A percentile compares a stretch with the other conserved stretches of the same genome.
phyloP scores from a whole-genome alignment of 495 filamentous ascomycete genomes.

The Podospora australis region DNA sequence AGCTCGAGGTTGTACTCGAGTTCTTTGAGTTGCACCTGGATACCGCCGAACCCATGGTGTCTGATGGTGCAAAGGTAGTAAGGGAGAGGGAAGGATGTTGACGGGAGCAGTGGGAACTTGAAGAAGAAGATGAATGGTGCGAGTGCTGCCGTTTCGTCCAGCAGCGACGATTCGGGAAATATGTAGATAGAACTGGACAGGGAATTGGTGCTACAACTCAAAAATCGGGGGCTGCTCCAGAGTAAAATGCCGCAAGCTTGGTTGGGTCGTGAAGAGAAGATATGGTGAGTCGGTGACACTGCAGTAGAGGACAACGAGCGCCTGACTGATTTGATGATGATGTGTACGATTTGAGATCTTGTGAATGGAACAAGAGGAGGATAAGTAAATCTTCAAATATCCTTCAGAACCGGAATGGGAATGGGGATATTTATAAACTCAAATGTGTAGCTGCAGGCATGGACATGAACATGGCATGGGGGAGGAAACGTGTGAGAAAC shows the following conservation, averaged over 20 bases:
- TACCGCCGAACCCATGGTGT: slow-evolving; percentile 21
- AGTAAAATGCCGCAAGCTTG: slow-evolving; percentile 14
- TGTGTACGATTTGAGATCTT: not conserved
- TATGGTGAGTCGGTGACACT: slow-evolving; percentile 2
- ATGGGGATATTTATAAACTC: too few species aligned
- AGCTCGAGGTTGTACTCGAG: not conserved
- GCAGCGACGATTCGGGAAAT: not conserved
- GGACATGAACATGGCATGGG: too few species aligned
- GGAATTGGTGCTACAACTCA: not conserved
- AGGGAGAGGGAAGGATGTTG: not conserved
- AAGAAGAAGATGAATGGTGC: not conserved
- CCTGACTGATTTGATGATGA: not conserved
- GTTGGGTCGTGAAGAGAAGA: slow-evolving; percentile 5
- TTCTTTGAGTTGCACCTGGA: slow-evolving; percentile 17
- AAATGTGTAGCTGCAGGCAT: too few species aligned
- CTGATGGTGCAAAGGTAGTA: not conserved
- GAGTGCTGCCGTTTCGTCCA: too few species aligned
- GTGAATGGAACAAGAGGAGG: not conserved
- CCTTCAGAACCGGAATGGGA: too few species aligned
- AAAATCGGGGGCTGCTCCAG: not conserved
- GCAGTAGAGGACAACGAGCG: not conserved
- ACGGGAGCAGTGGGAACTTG: not conserved
- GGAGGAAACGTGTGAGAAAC: too few species aligned
- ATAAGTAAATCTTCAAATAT: not conserved
- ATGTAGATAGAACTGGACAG: not conserved